Percentiles rank a stretch among this genome's conserved stretches.
These are phyloP conservation scores for Edaphochlamys debaryana DNA, from an alignment of 139 green algal genomes.

Conservation along the genomic window DNA sequence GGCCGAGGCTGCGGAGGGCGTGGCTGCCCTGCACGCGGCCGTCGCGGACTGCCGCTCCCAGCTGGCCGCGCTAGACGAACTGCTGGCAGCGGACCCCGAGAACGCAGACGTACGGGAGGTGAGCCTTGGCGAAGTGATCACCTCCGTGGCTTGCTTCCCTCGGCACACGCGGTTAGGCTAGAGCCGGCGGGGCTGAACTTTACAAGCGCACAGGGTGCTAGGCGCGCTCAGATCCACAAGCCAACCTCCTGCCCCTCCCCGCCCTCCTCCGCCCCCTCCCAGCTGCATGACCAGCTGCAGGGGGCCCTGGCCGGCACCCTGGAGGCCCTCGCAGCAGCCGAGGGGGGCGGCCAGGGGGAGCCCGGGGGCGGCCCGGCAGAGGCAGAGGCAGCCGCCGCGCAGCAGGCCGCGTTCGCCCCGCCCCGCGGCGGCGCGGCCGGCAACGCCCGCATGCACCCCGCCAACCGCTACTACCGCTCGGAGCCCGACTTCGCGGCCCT, in stretches of 20 bases:
- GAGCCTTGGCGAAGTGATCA: background rate
- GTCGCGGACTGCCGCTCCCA: slow-evolving; percentile 17
- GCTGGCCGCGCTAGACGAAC: background rate
- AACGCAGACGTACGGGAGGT: slow-evolving; percentile 36
- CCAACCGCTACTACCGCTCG: slow-evolving; percentile 66
- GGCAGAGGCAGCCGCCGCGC: background rate
- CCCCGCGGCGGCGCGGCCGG: slow-evolving; percentile 4
- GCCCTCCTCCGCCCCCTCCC: background rate
- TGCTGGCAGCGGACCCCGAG: slow-evolving; percentile 16
- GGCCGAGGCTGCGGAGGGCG: background rate
- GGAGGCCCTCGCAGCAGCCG: background rate
- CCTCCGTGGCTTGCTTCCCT: no score
- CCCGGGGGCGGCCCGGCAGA: background rate
- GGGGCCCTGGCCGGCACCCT: slow-evolving; percentile 18
- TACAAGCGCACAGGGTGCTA: no score
- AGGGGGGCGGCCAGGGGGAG: no score
- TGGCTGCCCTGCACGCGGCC: slow-evolving; percentile 9
- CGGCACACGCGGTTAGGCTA: background rate
- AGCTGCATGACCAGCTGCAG: slow-evolving; percentile 36
- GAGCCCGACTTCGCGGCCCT: slow-evolving; percentile 85
- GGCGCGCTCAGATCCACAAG: no score
- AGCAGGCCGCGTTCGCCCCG: background rate
- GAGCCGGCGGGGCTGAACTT: no score
- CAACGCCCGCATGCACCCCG: slow-evolving; percentile 72
- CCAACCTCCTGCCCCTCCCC: no score